Base-by-base conservation (phyloP, 1,284 basidiomycete species). In the Ganoderma resinaceum region DNA sequence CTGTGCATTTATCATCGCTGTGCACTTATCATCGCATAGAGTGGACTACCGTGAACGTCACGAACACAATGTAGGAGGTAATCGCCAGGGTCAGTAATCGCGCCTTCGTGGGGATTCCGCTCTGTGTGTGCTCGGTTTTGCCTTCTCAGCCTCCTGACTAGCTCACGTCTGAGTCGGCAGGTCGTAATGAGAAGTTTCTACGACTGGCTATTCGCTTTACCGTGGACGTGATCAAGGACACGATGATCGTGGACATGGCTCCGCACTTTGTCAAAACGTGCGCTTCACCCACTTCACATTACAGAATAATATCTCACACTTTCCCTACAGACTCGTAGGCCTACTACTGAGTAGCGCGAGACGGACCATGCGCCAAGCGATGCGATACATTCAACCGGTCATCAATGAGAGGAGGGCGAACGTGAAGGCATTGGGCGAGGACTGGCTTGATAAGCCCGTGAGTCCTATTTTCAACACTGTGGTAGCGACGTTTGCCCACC, bases 221-320 rank as follows among this genome's bases (percentile, higher is more conserved):
- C 2, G 16, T 61, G 2, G 61, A 46, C 26, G 61, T 71, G 4
- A 61, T 67, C 1, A 62, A 63, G 35, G 67, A 69, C 58, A 43
- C 38, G 18, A 35, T 38, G 31, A 42, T 63, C 8, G 69, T 74
- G 26, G 75, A 69, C 23, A 66, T 81, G 11, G 70, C 78, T 53
- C 81, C 80, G 2, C 42, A 53, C 5, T 68, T 74, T 38, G 61
- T 82, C 20, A 77, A 77, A 60, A 73, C 76, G 80, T 80, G 64
- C 26, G 77, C 68, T 58, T 5, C n/a, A 2, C 35, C n/a, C 40
- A 12, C 42, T n/a, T 14, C 5, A 18, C 1, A 5, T 20, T 11
- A 29, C 7, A 12, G 14, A 31, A 42, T 9, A 6, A 16, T 18
- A 23, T 49, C 46, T 49, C 11, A 49, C 7, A 42, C 3, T 29